Conservation (phyloP, 352 stramenopile species). For the Phytophthora europaea region DNA sequence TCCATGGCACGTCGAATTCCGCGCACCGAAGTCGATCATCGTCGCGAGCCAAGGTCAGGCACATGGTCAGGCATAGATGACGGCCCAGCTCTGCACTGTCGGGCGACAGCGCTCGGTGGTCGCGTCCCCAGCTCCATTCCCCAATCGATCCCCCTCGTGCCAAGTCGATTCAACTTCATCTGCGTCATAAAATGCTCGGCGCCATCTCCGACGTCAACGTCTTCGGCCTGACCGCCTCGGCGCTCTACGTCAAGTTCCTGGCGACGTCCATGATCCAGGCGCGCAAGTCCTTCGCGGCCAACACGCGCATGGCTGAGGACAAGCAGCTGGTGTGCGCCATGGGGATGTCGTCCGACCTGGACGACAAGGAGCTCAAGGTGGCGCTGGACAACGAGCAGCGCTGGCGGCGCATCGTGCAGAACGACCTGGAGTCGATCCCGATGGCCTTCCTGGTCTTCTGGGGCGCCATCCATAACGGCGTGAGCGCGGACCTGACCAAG, state of each 20-base stretch:
- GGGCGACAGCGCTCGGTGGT: not conserved
- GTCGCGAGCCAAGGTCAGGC: conserved; percentile 20
- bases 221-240: conserved; percentile 39
- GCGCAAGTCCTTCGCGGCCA: conserved; percentile 54
- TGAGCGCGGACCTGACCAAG: conserved; percentile 46
- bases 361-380: conserved; percentile 35
- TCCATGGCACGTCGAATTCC: no score
- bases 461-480: conserved; percentile 47
- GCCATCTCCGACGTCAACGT: conserved; percentile 38
- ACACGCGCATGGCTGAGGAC: conserved; percentile 56
- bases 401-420: conserved; percentile 66
- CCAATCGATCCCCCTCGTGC: conserved; percentile 20
- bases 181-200: conserved; percentile 23
- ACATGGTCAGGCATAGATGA: conserved; percentile 15
- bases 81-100: conserved; percentile 8
- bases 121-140: conserved; percentile 21
- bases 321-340: conserved; percentile 39
- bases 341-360: conserved; percentile 28
- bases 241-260: conserved; percentile 76
- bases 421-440: conserved; percentile 71
- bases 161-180: not conserved
- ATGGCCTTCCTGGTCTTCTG: conserved; percentile 55
- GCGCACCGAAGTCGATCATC: no score
- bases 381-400: conserved; percentile 48
- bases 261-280: conserved; percentile 58